Evolutionary conservation across 345 rosid species (phyloP).

Genomic region (Melaleuca alternifolia): DNA sequence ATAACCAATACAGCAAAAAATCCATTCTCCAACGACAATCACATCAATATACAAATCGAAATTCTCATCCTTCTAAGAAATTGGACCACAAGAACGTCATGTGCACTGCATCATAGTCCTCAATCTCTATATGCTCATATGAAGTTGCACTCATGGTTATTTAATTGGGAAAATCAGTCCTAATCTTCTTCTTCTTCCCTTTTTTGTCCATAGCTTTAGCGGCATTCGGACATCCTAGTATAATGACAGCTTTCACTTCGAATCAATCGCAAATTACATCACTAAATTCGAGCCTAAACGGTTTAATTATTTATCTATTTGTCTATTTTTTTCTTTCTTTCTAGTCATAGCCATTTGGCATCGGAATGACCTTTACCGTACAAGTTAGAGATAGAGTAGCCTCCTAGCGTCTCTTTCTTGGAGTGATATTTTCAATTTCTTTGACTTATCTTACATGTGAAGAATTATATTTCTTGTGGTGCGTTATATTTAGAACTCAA

Average conservation of each 20-base stretch:
- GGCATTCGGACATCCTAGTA: not conserved
- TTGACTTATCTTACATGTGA: not conserved
- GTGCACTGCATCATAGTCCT: not conserved
- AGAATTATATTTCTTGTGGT: not conserved
- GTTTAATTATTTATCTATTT: not conserved
- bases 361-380: not conserved
- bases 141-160: not conserved
- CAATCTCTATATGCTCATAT: not conserved
- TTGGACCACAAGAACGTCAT: conserved; percentile 11
- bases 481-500: not conserved
- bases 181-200: not conserved
- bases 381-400: not conserved
- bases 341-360: not conserved
- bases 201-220: not conserved
- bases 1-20: not conserved
- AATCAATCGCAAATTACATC: not conserved
- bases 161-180: not conserved
- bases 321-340: not conserved
- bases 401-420: not conserved
- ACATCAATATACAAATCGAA: not conserved
- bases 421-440: not conserved
- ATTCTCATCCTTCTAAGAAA: not conserved
- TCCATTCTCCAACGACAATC: not conserved
- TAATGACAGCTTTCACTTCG: not conserved
- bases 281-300: not conserved